Evolutionary conservation across 2,329 filamentous ascomycete genomes (phyloP), one percentile per base, ranked within the genome.

Genomic region (Fusarium cicatricum): DNA sequence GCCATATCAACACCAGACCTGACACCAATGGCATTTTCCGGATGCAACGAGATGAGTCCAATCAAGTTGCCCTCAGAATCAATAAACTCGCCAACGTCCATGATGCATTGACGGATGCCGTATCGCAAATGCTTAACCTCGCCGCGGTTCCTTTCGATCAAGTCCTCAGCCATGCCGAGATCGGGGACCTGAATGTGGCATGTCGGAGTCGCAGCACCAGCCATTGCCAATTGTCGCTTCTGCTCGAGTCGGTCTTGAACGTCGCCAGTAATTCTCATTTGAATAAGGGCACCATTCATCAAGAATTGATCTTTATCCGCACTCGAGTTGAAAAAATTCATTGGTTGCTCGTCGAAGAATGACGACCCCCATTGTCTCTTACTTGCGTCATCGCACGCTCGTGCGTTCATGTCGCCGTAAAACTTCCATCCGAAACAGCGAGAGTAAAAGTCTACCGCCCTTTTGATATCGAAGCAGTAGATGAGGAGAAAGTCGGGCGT

Each of bases 31-130:
- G 48, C 60, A 61, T 59, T 61, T 49, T 62, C 63, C 36, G 61
- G 53, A 32, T 68, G 66, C 28, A 64, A 53, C 17, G 66, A 52
- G 33, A 68, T 54, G 21, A 68, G 56, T 9, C 66, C 66, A 50
- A 68, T 54, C 44, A 68, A 21, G 55, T 68, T 68, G 17, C 66
- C 66, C 17, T 68, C 66, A n/a, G 66, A 48, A 21, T 68, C 66
- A 32, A 69, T 51, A 42, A 68, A 68, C 58, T 67, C 62, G 29
- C 64, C 58, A 50, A 68, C 61, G 39, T 68, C 66, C 66, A 68
- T 62, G 23, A 66, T 62, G 34, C 64, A 62, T 28, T 55, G 52
- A 49, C 64, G 62, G 49, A 68, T 55, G 7, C 66, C 66, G 29
- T 64, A 67, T 21, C 66, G 59, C 32, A 68, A 19, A 9, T 58